These are phyloP conservation scores for Russula sp. DNA, from an alignment of 768 basidiomycete species.

Conservation along the genomic window DNA sequence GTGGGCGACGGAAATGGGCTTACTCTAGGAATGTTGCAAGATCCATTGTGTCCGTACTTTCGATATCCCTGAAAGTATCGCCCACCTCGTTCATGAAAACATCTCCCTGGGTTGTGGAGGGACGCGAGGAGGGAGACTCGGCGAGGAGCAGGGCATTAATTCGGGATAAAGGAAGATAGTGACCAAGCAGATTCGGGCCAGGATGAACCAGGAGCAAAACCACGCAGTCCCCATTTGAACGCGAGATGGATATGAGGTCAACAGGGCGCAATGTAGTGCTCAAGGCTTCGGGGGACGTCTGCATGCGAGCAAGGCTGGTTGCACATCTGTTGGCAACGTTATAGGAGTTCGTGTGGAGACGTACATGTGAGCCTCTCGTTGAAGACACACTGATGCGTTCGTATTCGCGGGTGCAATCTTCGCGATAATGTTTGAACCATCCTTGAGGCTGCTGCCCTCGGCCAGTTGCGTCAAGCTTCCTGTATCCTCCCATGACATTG, in stretches of 20 bases:
- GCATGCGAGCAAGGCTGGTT: constrained; percentile 44
- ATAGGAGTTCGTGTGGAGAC: not conserved
- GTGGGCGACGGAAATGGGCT: constrained; percentile 19
- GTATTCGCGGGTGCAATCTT: constrained; percentile 70
- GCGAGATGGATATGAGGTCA: constrained; percentile 62
- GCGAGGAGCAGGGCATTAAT: constrained; percentile 61
- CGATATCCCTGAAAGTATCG: constrained; percentile 46
- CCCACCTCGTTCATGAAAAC: constrained; percentile 43
- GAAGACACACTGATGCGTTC: constrained; percentile 64
- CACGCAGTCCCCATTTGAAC: constrained; percentile 56
- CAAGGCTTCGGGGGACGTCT: constrained; percentile 41
- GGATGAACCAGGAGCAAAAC: constrained; percentile 68
- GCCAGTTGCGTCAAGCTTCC: constrained; percentile 64
- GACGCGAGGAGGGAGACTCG: constrained; percentile 38
- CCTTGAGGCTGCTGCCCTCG: constrained; percentile 63
- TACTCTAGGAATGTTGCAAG: constrained; percentile 70
- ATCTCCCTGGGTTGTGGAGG: constrained; percentile 41
- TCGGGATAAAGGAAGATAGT: constrained; percentile 61
- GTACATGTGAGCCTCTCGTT: constrained; percentile 67
- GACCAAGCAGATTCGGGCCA: constrained; percentile 58
- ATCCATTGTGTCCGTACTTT: constrained; percentile 65
- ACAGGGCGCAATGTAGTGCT: constrained; percentile 50
- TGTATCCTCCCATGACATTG: constrained; percentile 61
- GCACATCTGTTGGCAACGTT: not conserved
- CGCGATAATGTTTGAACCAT: constrained; percentile 58